Evolutionary conservation across 352 stramenopile genomes (phyloP).

Genomic region (Saprolegnia diclina): DNA sequence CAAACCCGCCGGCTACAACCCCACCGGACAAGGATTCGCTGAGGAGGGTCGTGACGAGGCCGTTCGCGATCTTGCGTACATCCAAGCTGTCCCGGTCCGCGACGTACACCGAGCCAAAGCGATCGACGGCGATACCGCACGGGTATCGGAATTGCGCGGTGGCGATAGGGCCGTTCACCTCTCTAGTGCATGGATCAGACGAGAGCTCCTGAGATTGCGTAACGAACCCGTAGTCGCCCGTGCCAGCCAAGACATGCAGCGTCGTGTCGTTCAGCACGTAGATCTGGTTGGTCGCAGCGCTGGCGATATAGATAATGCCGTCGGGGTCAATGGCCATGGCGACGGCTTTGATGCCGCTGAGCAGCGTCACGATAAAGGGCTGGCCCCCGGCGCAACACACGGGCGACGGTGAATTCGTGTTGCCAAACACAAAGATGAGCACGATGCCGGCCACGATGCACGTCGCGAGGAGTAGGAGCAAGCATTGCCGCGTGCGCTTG

Average conservation of each 20-base stretch:
- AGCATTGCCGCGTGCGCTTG: constrained; percentile 16
- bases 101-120: constrained; percentile 9
- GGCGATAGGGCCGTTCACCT: constrained; percentile 3
- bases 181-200: neutral
- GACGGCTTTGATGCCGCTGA: neutral
- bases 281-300: constrained; percentile 12
- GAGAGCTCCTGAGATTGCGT: neutral
- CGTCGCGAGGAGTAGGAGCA: neutral
- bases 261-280: neutral
- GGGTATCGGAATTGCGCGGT: constrained; percentile 13
- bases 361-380: neutral
- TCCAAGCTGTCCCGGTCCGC: constrained; percentile 1
- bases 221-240: constrained; percentile 13
- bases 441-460: neutral
- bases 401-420: neutral
- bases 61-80: constrained; percentile 15
- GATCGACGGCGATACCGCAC: constrained; percentile 13
- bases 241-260: constrained; percentile 1
- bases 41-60: constrained; percentile 11
- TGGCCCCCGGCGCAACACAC: neutral
- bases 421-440: neutral
- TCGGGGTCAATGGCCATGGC: constrained; percentile 7
- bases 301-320: constrained; percentile 19
- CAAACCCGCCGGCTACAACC: neutral
- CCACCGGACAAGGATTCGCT: too few species aligned